These are phyloP conservation scores for Crucibulum laeve DNA, from an alignment of 768 basidiomycete species.

Conservation along the genomic window DNA sequence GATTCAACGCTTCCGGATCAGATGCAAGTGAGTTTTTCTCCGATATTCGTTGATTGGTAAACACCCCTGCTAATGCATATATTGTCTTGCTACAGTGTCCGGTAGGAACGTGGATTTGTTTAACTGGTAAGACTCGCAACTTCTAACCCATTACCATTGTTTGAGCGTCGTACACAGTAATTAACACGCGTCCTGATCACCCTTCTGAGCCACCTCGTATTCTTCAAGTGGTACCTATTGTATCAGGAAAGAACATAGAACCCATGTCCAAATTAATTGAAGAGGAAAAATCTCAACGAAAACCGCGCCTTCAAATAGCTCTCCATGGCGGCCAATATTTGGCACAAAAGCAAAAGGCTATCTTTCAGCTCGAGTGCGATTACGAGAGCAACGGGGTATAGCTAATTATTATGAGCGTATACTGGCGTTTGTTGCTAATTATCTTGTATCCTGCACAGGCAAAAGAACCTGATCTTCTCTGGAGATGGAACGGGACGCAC, in stretches of 20 bases:
- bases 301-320: conserved; percentile 20
- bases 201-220: conserved; percentile 27
- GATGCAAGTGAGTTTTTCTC: conserved; percentile 19
- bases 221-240: conserved; percentile 29
- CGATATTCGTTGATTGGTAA: no score
- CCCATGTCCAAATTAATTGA: conserved; percentile 11
- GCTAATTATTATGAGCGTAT: not conserved
- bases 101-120: conserved; percentile 25
- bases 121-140: conserved; percentile 13
- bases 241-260: conserved; percentile 8
- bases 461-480: conserved; percentile 12
- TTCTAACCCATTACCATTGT: not conserved
- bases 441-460: not conserved
- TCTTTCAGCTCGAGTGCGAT: conserved; percentile 25
- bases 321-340: conserved; percentile 26
- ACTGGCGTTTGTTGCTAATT: not conserved
- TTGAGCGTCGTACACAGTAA: not conserved
- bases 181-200: conserved; percentile 25
- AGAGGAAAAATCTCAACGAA: conserved; percentile 9
- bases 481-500: conserved; percentile 21
- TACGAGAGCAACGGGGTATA: conserved; percentile 14
- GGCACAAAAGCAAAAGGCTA: conserved; percentile 20
- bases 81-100: conserved; percentile 20
- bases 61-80: not conserved
- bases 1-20: conserved; percentile 24